Conservation (phyloP, 768 basidiomycete genomes). For the Lanmaoa rubissima region DNA sequence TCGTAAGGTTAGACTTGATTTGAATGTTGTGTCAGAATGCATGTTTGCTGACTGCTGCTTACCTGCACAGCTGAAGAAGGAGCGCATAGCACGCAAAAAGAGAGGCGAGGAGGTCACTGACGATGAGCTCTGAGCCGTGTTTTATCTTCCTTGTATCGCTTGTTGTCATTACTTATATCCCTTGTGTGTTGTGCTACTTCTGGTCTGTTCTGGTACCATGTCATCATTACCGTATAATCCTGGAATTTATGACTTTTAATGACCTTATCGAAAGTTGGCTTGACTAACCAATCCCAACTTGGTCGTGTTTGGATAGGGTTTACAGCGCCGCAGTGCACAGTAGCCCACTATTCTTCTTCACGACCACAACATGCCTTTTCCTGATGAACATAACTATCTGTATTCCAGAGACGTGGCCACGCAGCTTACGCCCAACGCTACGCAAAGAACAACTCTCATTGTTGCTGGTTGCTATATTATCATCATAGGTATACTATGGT, state of each 20-base stretch:
- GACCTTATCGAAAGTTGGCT: neutral
- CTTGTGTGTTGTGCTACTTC: conserved; percentile 12
- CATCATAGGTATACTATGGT: conserved; percentile 80
- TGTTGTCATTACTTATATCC: conserved; percentile 12
- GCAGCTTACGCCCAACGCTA: conserved; percentile 60
- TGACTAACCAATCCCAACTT: neutral
- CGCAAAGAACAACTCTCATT: conserved; percentile 75
- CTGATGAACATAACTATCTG: conserved; percentile 20
- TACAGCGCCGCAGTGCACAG: conserved; percentile 8
- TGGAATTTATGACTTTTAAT: conserved; percentile 3
- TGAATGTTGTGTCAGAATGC: neutral
- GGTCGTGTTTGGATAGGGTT: neutral
- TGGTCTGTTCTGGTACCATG: conserved; percentile 21
- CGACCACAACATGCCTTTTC: conserved; percentile 32
- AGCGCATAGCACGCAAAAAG: conserved; percentile 88
- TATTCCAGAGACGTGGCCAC: conserved; percentile 27
- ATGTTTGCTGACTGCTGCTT: conserved; percentile 11
- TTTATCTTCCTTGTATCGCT: conserved; percentile 5
- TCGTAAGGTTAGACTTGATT: conserved; percentile 57
- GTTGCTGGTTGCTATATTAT: conserved; percentile 76
- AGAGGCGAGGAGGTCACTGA: conserved; percentile 76
- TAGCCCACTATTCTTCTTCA: conserved; percentile 3
- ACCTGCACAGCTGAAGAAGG: conserved; percentile 75
- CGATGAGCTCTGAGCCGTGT: conserved; percentile 44
- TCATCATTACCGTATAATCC: conserved; percentile 18